phyloP scores from a whole-genome alignment of 768 basidiomycete species.

The Podaxis sp. region DNA sequence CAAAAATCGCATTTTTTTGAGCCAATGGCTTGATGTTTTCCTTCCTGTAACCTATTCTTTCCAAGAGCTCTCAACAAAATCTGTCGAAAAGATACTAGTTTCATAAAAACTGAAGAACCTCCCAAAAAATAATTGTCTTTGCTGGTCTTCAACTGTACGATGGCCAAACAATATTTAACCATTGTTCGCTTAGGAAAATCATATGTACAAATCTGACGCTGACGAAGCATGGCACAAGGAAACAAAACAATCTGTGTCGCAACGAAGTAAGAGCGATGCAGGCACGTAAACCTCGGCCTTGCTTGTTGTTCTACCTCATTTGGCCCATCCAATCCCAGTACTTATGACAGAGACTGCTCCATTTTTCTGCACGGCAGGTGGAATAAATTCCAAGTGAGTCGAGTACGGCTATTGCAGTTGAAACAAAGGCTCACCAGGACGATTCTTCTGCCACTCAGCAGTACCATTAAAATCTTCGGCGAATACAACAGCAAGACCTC shows the following conservation, averaged over 20 bases:
- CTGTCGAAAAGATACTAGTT: too few relatives aligned
- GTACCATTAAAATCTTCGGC: conserved; percentile 13
- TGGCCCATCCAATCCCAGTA: background rate
- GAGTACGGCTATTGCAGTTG: background rate
- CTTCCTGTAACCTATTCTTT: too few relatives aligned
- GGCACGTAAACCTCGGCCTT: background rate
- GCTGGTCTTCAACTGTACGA: too few relatives aligned
- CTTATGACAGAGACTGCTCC: background rate
- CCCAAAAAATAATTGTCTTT: too few relatives aligned
- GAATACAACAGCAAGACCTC: conserved; percentile 19
- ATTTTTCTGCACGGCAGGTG: background rate
- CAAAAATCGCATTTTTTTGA: too few relatives aligned
- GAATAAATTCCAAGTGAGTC: background rate
- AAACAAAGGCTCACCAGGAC: background rate
- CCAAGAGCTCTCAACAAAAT: too few relatives aligned
- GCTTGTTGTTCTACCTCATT: background rate
- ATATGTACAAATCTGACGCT: too few relatives aligned
- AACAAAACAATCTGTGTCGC: background rate
- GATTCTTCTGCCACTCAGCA: background rate
- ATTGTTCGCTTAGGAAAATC: too few relatives aligned
- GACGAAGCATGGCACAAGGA: too few relatives aligned
- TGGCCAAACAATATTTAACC: too few relatives aligned
- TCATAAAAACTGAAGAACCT: too few relatives aligned
- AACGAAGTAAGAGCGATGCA: background rate
- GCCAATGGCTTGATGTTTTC: too few relatives aligned